Conservation (phyloP, 768 basidiomycete species). For the Tephrocybe sp. region DNA sequence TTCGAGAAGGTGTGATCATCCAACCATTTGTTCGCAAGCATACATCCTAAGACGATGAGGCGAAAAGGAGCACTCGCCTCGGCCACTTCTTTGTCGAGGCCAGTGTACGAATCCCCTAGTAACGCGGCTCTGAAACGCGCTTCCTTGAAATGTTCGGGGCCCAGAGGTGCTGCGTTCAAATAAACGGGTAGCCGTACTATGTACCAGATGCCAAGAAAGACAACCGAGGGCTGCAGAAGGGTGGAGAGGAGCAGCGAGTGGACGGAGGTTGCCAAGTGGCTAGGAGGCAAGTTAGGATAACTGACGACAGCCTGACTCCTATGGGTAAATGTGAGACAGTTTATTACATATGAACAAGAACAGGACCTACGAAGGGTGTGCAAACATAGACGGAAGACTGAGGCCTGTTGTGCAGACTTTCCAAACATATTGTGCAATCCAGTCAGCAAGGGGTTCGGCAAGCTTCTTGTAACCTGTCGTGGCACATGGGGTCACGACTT, state of each 20-base stretch:
- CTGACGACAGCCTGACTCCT: conserved; percentile 33
- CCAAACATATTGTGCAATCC: conserved; percentile 81
- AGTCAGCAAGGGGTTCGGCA: conserved; percentile 75
- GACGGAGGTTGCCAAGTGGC: conserved; percentile 56
- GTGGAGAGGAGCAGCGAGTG: conserved; percentile 79
- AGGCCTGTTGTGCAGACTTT: conserved; percentile 77
- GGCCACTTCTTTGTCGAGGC: conserved; percentile 45
- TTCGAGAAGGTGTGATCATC: conserved; percentile 90
- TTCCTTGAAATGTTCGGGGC: conserved; percentile 57
- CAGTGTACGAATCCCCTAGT: conserved; percentile 46
- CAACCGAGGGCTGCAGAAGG: conserved; percentile 77
- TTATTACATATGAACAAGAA: no score
- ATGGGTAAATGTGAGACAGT: conserved; percentile 12
- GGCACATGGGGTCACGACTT: conserved; percentile 50
- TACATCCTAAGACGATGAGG: conserved; percentile 75
- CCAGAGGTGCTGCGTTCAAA: conserved; percentile 52
- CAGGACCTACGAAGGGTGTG: conserved; percentile 56
- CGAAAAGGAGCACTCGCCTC: conserved; percentile 71
- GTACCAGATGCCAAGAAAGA: conserved; percentile 81
- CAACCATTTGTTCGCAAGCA: conserved; percentile 88
- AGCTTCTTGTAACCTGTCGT: conserved; percentile 66
- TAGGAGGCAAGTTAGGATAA: conserved; percentile 49
- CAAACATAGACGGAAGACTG: conserved; percentile 53
- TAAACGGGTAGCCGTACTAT: conserved; percentile 75
- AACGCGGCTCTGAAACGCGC: conserved; percentile 63